Evolutionary conservation across 225 moss, liverwort and hornwort genomes (phyloP).

Genomic region (Bryum argenteum): DNA sequence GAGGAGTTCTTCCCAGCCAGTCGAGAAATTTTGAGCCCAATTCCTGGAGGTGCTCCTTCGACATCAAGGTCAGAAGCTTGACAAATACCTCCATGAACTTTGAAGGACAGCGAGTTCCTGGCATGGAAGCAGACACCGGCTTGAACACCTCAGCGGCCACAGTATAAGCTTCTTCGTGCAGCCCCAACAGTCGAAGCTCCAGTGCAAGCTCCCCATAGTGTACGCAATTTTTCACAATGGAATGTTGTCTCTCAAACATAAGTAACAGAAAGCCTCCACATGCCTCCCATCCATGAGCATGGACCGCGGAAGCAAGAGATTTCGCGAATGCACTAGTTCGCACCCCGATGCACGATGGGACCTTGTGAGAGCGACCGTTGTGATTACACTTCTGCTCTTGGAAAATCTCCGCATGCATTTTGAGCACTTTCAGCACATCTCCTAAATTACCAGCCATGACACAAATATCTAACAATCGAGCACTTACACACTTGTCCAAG

Average conservation of each 20-base stretch:
- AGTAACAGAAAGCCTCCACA: slow-evolving; percentile 15
- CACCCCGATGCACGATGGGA: slow-evolving; percentile 16
- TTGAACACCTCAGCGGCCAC: slow-evolving; percentile 5
- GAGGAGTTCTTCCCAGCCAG: slow-evolving; percentile 5
- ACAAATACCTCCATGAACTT: not conserved
- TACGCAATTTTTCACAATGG: not conserved
- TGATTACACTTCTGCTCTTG: not conserved
- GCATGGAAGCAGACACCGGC: not conserved
- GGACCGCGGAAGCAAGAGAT: slow-evolving; percentile 23
- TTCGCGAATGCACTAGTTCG: not conserved
- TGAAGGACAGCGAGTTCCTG: not conserved
- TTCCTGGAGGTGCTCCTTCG: not conserved
- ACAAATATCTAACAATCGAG: slow-evolving; percentile 14
- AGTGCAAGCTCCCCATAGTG: slow-evolving; percentile 10
- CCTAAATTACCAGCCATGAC: not conserved
- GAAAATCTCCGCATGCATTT: not conserved
- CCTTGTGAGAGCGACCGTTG: not conserved
- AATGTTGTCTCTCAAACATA: slow-evolving; percentile 4
- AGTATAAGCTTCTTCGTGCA: slow-evolving; percentile 2
- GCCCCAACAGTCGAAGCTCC: slow-evolving; percentile 24
- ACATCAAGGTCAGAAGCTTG: not conserved
- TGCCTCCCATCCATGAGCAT: slow-evolving; percentile 27
- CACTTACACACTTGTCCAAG: not conserved
- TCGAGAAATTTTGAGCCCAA: not conserved
- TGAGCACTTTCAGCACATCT: not conserved